Conservation (phyloP, 2,329 filamentous ascomycete species). For the Chrysoporthe cubensis region DNA sequence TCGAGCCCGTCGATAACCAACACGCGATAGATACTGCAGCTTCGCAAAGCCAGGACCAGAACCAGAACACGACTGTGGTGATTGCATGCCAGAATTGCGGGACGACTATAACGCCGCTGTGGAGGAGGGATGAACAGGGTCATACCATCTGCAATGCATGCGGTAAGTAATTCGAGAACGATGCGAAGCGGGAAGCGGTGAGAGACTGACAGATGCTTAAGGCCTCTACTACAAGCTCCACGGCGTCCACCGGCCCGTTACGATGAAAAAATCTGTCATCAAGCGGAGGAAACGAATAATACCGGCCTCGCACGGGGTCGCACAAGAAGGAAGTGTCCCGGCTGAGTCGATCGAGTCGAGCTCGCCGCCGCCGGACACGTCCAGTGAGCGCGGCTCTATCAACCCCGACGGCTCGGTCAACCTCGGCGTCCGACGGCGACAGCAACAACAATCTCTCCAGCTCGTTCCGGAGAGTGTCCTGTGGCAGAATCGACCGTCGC, state of each 20-base stretch:
- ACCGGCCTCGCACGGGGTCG: conserved; percentile 65
- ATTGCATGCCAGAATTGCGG: conserved; percentile 97
- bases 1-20: conserved; percentile 40
- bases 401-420: conserved; percentile 70
- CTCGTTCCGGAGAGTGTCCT: conserved; percentile 51
- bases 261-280: conserved; percentile 99
- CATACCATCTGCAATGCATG: conserved; percentile 99
- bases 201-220: conserved; percentile 44
- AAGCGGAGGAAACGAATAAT: conserved; percentile 95
- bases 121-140: conserved; percentile 90
- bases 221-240: conserved; percentile 97
- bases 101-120: conserved; percentile 94
- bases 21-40: conserved; percentile 55
- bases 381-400: conserved; percentile 56
- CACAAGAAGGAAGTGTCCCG: conserved; percentile 44
- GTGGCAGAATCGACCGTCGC: conserved; percentile 48
- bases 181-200: not conserved
- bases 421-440: conserved; percentile 57
- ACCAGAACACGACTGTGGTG: conserved; percentile 63
- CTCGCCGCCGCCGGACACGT: conserved; percentile 38
- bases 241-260: conserved; percentile 86
- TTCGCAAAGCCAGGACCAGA: conserved; percentile 44
- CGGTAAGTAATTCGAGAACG: conserved; percentile 61
- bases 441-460: conserved; percentile 50
- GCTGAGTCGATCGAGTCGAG: conserved; percentile 54